Evolutionary conservation across 768 basidiomycete species (phyloP), one percentile per base, ranked within the genome.

Genomic region (Phlegmacium glaucopus): DNA sequence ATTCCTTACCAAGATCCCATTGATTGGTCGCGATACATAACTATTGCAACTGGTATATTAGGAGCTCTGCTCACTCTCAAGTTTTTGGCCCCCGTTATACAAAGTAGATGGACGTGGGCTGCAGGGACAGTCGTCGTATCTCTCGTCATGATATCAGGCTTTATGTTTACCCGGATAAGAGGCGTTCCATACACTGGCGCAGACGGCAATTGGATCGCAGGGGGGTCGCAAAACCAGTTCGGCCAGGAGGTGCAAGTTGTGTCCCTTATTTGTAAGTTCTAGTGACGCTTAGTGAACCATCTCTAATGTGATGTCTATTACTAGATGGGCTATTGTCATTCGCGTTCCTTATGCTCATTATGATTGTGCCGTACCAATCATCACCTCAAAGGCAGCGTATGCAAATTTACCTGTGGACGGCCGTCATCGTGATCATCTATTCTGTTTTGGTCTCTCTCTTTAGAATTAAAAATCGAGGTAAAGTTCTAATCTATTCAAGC

Each of bases 121-220:
- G 58, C 71, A 17, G 63, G 62, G n/a, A 75, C 74, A 34, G 78
- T 83, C 25, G 47, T 85, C 34, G 62, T 80, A 22, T 77, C 82
- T 8, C 85, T 90, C 15, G 69, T 91, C 57, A 95, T 97, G 85
- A 94, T 84, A 16, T 83, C 87, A 8, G 96, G 96, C 7, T 88
- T 83, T 73, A 99, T 99, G 96, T 99, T 95, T 70, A 89, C 88
- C 49, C 87, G 86, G 53, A 99, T 99, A 57, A 85, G 95, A 52
- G 77, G 76, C 27, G 76, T 77, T 39, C 94, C 92, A 3, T 92
- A 80, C 61, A 72, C 70, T 17, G 82, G 80, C 25, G 70, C 72
- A 0, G 75, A 79, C 46, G 83, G 85, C 17, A 71, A 77, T 41
- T 94, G 92, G 87, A 86, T 99, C 58, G 89, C 93, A 8, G 76